phyloP scores from a whole-genome alignment of 176 grass and related monocot species.

The Saccharum officinarum region DNA sequence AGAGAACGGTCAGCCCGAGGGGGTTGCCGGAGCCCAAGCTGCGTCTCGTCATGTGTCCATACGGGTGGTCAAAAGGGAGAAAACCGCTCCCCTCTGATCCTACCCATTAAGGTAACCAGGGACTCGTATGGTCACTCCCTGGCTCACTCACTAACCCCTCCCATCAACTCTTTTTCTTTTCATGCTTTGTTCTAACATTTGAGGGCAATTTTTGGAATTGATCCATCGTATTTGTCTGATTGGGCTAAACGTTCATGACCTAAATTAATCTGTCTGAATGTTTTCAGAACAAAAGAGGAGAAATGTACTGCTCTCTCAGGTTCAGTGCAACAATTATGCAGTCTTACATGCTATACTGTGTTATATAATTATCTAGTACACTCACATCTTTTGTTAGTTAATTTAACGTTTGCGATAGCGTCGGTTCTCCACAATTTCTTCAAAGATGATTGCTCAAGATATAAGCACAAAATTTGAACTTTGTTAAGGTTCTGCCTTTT shows the following conservation, averaged over 20 bases:
- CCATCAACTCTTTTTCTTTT: conserved; percentile 14
- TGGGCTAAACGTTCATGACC: not conserved
- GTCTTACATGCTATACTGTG: too few relatives aligned
- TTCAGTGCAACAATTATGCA: not conserved
- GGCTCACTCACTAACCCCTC: conserved; percentile 31
- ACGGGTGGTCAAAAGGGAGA: not conserved
- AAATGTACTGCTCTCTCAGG: not conserved
- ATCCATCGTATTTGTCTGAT: too few relatives aligned
- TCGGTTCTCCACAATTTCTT: too few relatives aligned
- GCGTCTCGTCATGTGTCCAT: not conserved
- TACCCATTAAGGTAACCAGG: not conserved
- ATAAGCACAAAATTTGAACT: too few relatives aligned
- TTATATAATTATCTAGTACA: too few relatives aligned
- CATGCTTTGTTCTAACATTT: not conserved
- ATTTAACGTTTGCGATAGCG: too few relatives aligned
- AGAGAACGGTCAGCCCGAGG: not conserved
- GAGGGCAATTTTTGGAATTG: too few relatives aligned
- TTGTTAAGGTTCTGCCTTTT: too few relatives aligned
- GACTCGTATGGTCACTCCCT: not conserved
- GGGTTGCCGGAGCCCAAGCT: not conserved
- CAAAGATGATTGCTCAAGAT: too few relatives aligned
- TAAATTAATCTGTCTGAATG: not conserved
- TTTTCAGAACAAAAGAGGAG: not conserved
- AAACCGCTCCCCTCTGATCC: not conserved
- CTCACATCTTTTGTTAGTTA: too few relatives aligned